phyloP scores from a whole-genome alignment of 2,329 filamentous ascomycete species.

The Fusarium incarnatum region DNA sequence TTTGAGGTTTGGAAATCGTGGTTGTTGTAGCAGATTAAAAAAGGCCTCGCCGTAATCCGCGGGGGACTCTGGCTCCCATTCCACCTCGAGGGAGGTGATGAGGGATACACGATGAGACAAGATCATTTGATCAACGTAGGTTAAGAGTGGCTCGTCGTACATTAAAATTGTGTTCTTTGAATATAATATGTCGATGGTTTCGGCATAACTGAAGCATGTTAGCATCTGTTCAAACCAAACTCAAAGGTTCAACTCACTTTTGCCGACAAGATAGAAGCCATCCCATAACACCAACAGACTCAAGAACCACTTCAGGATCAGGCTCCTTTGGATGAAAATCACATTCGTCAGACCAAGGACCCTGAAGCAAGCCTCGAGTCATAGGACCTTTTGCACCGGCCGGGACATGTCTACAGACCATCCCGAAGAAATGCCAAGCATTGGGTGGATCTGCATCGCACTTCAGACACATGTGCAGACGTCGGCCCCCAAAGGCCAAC shows the following conservation, averaged over 20 bases:
- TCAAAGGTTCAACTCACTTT: no score
- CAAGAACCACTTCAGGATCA: neutral
- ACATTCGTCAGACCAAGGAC: constrained; percentile 4
- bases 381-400: neutral
- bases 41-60: neutral
- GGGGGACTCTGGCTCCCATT: neutral
- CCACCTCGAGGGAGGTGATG: neutral
- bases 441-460: neutral
- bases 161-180: constrained; percentile 4
- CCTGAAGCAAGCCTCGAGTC: neutral
- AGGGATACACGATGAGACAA: neutral
- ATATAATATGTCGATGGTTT: constrained; percentile 10
- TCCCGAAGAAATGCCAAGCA: neutral
- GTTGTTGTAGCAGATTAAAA: neutral
- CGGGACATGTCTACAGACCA: neutral
- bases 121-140: neutral
- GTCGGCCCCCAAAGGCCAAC: neutral
- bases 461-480: neutral
- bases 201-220: constrained; percentile 13
- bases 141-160: neutral
- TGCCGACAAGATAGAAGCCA: constrained; percentile 23
- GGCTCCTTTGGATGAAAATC: no score
- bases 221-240: no score
- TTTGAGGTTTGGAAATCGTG: neutral
- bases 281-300: neutral